A percentile compares a stretch with the other conserved stretches of the same genome.
phyloP scores from a whole-genome alignment of 2,329 filamentous ascomycete genomes.

The Nannizzia gypsea region DNA sequence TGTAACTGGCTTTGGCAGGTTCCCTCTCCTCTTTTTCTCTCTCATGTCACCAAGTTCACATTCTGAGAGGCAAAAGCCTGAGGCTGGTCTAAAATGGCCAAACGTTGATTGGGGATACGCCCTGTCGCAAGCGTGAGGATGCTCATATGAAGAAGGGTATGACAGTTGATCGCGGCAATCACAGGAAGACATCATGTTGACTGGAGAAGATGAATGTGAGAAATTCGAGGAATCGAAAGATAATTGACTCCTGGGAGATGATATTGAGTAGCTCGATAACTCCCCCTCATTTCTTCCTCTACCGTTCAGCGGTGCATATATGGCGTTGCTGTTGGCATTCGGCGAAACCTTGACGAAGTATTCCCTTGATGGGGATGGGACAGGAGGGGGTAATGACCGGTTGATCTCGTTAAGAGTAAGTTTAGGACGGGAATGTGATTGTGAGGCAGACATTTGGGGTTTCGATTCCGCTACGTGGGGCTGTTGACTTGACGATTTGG shows the following conservation, averaged over 20 bases:
- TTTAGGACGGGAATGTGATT: background rate
- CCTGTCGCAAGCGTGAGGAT: slow-evolving; percentile 4
- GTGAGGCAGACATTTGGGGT: background rate
- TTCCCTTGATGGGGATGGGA: background rate
- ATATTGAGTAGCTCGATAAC: background rate
- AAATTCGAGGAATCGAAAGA: background rate
- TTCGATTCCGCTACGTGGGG: background rate
- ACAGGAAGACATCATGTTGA: background rate
- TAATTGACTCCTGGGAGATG: background rate
- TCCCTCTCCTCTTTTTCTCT: slow-evolving; percentile 56
- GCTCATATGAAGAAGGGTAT: slow-evolving; percentile 5
- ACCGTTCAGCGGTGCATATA: background rate
- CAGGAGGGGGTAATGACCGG: background rate
- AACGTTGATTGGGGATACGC: background rate
- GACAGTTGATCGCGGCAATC: background rate
- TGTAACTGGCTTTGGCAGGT: slow-evolving; percentile 81
- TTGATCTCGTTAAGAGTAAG: background rate
- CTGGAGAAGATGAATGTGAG: background rate
- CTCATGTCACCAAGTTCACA: slow-evolving; percentile 22
- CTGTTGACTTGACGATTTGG: background rate
- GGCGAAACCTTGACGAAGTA: slow-evolving; percentile 1
- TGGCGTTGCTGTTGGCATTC: background rate
- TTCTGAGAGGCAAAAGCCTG: background rate
- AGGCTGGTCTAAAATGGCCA: background rate
- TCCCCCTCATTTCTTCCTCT: background rate